Evolutionary conservation across 148 eudicot species (phyloP), one percentile per base, ranked within the genome.

Genomic region (Dysphania ambrosioides): DNA sequence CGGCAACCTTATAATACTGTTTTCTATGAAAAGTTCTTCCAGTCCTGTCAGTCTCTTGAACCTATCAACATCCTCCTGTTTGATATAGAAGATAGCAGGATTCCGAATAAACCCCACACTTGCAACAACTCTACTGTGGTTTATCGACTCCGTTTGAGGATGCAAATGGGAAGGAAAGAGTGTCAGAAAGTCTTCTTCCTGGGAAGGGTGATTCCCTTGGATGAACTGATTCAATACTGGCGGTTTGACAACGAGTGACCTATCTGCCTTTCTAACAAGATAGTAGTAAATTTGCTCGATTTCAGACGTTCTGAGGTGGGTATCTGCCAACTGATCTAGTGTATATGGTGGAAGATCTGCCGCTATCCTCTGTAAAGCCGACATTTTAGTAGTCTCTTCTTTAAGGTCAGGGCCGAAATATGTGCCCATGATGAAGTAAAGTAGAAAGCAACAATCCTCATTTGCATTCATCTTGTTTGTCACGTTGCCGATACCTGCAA

Each of bases 351-450:
- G 88, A 77, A 89, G 91, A 30, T 81, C 81, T 79, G 87, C 92
- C 0, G 85, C 81, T 51, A 53, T 73, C 78, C 97, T 84, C 75
- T 93, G 96, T 47, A 89, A 75, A 66, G 81, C 87, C 0, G 93
- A 86, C 71, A 86, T 90, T 68, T 16, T 86, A 44, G 86, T 86
- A 6, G 35, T 62, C 77, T 88, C 87, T 9, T 55, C 86, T 77
- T 70, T 75, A 59, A 93, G 80, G 79, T 89, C 87, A 31, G 98
- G 98, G 6, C 87, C 98, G 51, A 93, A 89, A 70, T 89, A 93
- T 51, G 85, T 79, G 24, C 98, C 98, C 86, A 88, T 86, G 68
- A 90, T 86, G 73, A 93, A 86, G 77, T 85, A 82, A 32, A 91
- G 76, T 66, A 93, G 90, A 80, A 93, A 93, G 77, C 74, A 80